These are phyloP conservation scores for Akebia trifoliata DNA, from an alignment of 164 flowering plant species.

Conservation along the genomic window DNA sequence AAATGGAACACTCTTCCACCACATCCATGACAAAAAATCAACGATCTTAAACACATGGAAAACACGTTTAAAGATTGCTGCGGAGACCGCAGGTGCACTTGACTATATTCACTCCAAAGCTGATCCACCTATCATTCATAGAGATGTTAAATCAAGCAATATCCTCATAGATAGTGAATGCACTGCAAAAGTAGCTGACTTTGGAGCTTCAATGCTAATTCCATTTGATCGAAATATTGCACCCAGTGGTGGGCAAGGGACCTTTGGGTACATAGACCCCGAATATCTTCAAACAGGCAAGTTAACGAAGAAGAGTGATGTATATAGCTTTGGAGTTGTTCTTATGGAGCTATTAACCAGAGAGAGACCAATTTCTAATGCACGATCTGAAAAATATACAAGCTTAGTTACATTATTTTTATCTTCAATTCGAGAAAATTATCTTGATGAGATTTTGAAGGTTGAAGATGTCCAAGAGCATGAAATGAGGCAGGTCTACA, in stretches of 20 bases:
- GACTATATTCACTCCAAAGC: neutral
- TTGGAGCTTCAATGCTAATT: slow-evolving; percentile 4
- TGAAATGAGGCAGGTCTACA: neutral
- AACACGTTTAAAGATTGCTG: neutral
- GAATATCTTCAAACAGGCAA: neutral
- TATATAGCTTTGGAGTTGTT: slow-evolving; percentile 6
- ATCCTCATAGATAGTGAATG: neutral
- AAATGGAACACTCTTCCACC: slow-evolving; percentile 4
- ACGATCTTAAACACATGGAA: neutral
- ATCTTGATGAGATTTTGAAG: neutral
- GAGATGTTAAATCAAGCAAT: neutral
- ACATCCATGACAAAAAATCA: neutral
- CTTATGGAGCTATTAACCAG: slow-evolving; percentile 1
- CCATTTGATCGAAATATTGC: neutral
- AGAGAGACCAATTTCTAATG: neutral
- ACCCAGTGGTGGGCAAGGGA: neutral
- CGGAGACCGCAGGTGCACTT: neutral
- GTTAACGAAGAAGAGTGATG: neutral
- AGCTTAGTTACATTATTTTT: neutral
- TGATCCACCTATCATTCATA: slow-evolving; percentile 3
- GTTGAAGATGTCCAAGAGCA: neutral
- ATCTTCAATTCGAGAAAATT: neutral
- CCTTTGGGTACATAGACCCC: neutral
- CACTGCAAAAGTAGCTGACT: neutral
- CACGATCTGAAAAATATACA: neutral